Base-by-base conservation (phyloP, 169 alveolate genomes). In the Plasmodium berghei region DNA sequence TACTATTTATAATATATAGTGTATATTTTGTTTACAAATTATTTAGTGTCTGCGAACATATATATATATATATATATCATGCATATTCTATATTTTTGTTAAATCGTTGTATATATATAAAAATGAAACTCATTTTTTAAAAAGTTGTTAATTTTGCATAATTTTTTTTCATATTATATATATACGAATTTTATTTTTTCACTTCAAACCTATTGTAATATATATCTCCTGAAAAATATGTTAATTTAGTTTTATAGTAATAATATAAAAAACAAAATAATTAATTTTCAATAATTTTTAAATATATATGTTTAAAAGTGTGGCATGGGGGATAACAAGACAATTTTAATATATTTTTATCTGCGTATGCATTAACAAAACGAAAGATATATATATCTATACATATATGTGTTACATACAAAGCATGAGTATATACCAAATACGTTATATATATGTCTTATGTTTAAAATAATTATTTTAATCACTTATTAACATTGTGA, bases 61-160 rank as follows among this genome's bases (percentile, higher is more conserved):
- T 24, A 64, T 26, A 28, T 72, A 72, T 28, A 26, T n/a, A 20
- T 22, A 59, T 64, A 5, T 34, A 34, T 34, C 42, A 34, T 34
- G 5, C 42, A 34, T 34, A 34, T 34, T 28, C 42, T 34, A 45
- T 46, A 42, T 46, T 75, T 75, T 75, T 64, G 48, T n/a, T 48
- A 75, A 66, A 6, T 66, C 67, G 90, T 80, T 80, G 72, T 71
- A 80, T 80, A 10, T 48, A 72, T 46, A 67, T 80, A 80, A 67
- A 45, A 67, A 64, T 24, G 5, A 54, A 71, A 28, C 40, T 42
- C 22, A 46, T 77, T 66, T 73, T 80, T 80, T 80, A 54, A 66
- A 49, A 42, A 67, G 69, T 45, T 22, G 71, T 9, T 80, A n/a
- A 67, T 80, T n/a, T 80, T 54, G 58, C 83, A 26, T 61, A 9